These are phyloP conservation scores for Suillus hirtellus DNA, from an alignment of 768 basidiomycete genomes.

Conservation along the genomic window DNA sequence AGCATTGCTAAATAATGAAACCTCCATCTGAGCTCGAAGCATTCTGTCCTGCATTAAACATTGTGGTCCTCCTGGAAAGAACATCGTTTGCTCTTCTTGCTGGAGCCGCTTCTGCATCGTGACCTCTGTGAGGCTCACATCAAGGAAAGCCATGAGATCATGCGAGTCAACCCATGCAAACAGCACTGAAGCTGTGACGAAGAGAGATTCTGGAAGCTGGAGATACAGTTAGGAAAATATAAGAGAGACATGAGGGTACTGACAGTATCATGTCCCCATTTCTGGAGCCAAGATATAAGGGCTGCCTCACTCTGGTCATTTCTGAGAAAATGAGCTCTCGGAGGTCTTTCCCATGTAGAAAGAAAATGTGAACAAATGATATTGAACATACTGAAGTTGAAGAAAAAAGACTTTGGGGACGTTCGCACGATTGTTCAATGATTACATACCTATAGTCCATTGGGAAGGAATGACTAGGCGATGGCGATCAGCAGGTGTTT, in stretches of 20 bases:
- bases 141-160: background rate
- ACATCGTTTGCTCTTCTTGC: too few species aligned
- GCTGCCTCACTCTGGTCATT: background rate
- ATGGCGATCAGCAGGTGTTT: too few species aligned
- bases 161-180: too few species aligned
- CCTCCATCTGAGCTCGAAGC: background rate
- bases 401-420: background rate
- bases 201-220: background rate
- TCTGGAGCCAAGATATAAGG: background rate
- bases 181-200: background rate
- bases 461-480: too few species aligned
- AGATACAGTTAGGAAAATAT: background rate
- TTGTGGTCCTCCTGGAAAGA: background rate
- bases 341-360: background rate
- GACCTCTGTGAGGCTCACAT: background rate
- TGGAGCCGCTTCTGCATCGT: background rate
- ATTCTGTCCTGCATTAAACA: background rate
- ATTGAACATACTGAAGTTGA: background rate
- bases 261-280: background rate
- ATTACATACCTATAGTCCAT: background rate
- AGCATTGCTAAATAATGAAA: background rate
- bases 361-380: background rate
- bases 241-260: background rate
- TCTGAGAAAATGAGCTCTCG: background rate
- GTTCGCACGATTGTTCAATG: background rate